Percentiles rank a stretch among this genome's conserved stretches.
Evolutionary conservation across 805 yeast species (phyloP).

Genomic region (Ogataea nakhonphanomensis): DNA sequence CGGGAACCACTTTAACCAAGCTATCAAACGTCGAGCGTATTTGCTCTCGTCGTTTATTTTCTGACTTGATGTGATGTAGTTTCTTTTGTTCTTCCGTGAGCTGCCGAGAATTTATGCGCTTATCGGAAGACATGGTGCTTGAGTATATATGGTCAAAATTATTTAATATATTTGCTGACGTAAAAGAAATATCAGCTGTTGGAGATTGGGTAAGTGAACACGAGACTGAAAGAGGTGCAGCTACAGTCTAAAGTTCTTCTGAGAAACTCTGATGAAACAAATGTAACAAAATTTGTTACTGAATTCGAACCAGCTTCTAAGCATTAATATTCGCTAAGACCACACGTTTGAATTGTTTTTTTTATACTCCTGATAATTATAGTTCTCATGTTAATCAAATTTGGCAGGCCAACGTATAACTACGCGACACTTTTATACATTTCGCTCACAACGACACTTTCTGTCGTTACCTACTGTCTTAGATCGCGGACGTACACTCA

Average conservation of each 20-base stretch:
- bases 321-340: too few relatives aligned
- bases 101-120: constrained; percentile 13
- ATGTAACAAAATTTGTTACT: too few relatives aligned
- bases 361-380: background rate
- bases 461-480: constrained; percentile 45
- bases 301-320: too few relatives aligned
- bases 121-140: constrained; percentile 7
- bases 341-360: too few relatives aligned
- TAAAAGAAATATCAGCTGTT: too few relatives aligned
- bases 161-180: background rate
- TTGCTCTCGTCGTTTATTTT: constrained; percentile 81
- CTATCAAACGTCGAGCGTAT: constrained; percentile 79
- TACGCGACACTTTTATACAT: constrained; percentile 46
- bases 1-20: constrained; percentile 73
- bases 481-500: constrained; percentile 28
- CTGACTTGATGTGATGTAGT: constrained; percentile 44
- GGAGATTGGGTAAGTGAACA: too few relatives aligned
- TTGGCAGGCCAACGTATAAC: constrained; percentile 33
- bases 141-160: background rate
- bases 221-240: too few relatives aligned
- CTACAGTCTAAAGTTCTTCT: too few relatives aligned
- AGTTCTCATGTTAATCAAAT: constrained; percentile 16
- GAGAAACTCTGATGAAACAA: too few relatives aligned
- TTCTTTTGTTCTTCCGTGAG: constrained; percentile 34
- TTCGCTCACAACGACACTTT: constrained; percentile 36